Evolutionary conservation across 2,329 filamentous ascomycete genomes (phyloP).

Genomic region (Botrytis elliptica): DNA sequence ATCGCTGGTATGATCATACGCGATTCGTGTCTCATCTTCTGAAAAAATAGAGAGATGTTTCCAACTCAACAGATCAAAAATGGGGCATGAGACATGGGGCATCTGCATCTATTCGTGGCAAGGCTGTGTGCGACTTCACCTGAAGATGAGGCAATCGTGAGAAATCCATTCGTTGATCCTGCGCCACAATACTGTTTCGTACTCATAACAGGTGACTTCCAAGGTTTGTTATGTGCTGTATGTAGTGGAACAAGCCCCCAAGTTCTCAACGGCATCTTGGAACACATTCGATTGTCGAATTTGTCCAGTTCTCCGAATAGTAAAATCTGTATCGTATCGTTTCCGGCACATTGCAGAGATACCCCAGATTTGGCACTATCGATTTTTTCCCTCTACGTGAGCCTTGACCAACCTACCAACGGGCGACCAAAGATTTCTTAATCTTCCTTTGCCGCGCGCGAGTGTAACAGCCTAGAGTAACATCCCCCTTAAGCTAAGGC

Average conservation of each 20-base stretch:
- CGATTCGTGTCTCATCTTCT: slow-evolving; percentile 4
- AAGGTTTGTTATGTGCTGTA: slow-evolving; percentile 6
- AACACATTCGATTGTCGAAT: slow-evolving; percentile 12
- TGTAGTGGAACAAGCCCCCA: slow-evolving; percentile 16
- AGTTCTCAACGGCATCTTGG: slow-evolving; percentile 9
- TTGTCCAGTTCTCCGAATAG: slow-evolving; percentile 1
- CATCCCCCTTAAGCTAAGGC: background rate
- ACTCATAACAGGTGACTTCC: background rate
- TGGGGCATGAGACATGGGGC: background rate
- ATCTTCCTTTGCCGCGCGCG: slow-evolving; percentile 16
- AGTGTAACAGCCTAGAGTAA: slow-evolving; percentile 17
- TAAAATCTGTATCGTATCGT: background rate
- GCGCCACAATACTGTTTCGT: slow-evolving; percentile 18
- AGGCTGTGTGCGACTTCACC: slow-evolving; percentile 15
- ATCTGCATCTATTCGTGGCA: slow-evolving; percentile 18
- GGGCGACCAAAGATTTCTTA: background rate
- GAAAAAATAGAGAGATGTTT: background rate
- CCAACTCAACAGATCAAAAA: background rate
- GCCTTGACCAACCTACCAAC: background rate
- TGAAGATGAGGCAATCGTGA: slow-evolving; percentile 9
- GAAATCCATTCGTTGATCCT: slow-evolving; percentile 19
- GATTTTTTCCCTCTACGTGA: background rate
- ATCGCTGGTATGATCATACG: background rate
- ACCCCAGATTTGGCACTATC: slow-evolving; percentile 20
- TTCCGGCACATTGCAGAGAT: background rate